A percentile compares a stretch with the other conserved stretches of the same genome.
Evolutionary conservation across 78 protist genomes (phyloP).

Genomic region (Cyanophora paradoxa): DNA sequence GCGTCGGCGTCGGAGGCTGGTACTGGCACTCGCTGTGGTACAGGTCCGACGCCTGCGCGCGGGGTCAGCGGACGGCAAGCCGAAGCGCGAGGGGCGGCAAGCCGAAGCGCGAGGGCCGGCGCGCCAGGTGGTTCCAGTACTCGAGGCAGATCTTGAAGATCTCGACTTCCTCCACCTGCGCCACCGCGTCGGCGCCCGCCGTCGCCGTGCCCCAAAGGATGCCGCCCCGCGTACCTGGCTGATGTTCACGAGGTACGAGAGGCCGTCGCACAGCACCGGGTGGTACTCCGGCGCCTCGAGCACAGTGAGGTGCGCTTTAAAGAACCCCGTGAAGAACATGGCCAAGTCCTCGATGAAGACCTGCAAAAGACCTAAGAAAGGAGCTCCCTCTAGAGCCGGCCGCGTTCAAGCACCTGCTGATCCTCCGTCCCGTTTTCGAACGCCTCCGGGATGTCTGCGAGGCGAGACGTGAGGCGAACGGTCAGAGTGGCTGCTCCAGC

Average conservation of each 20-base stretch:
- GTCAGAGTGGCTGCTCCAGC: background rate
- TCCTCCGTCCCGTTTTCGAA: conserved; percentile 31
- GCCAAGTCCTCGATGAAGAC: conserved; percentile 66
- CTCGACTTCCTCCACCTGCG: conserved; percentile 33
- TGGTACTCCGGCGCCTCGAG: conserved; percentile 49
- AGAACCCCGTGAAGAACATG: conserved; percentile 71
- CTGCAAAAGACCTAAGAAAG: background rate
- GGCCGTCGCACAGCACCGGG: conserved; percentile 44
- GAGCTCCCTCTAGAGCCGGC: too few relatives aligned
- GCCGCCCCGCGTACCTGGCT: conserved; percentile 73
- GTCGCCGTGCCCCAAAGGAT: too few relatives aligned
- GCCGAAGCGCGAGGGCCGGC: too few relatives aligned
- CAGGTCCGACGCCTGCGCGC: conserved; percentile 24
- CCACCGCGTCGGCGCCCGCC: too few relatives aligned
- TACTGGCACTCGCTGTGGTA: conserved; percentile 18
- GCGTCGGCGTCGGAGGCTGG: conserved; percentile 6
- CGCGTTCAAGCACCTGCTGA: conserved; percentile 20
- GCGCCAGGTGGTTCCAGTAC: conserved; percentile 83
- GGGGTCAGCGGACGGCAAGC: too few relatives aligned
- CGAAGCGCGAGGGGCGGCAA: too few relatives aligned
- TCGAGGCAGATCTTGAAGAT: conserved; percentile 93
- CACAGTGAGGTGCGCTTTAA: conserved; percentile 52
- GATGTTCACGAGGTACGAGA: conserved; percentile 53
- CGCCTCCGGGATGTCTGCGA: conserved; percentile 43
- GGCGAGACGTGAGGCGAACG: background rate